Evolutionary conservation across 257 asterid species (phyloP).

Genomic region (Echium plantagineum): DNA sequence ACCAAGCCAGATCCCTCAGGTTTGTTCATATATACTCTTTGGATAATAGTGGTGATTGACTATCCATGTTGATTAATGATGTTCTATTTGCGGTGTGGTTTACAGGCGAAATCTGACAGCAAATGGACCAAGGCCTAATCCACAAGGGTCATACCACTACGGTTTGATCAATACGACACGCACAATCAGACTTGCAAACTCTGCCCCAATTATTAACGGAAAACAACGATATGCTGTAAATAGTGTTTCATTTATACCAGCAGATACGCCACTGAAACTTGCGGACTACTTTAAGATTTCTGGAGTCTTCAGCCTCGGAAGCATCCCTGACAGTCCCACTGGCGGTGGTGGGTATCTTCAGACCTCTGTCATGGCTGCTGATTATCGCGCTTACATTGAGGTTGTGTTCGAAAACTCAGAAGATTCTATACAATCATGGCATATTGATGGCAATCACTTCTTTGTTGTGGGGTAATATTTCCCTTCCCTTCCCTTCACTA

Average conservation of each 20-base stretch:
- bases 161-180: slow-evolving; percentile 36
- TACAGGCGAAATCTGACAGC: slow-evolving; percentile 38
- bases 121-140: slow-evolving; percentile 44
- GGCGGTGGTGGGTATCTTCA: slow-evolving; percentile 30
- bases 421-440: slow-evolving; percentile 41
- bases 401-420: slow-evolving; percentile 34
- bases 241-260: slow-evolving; percentile 31
- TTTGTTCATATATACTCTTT: slow-evolving; percentile 2
- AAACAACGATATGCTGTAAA: slow-evolving; percentile 40
- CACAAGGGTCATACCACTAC: slow-evolving; percentile 47
- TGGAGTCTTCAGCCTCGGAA: slow-evolving; percentile 29
- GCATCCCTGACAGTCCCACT: slow-evolving; percentile 25
- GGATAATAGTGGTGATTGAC: neutral
- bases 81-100: neutral
- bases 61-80: neutral
- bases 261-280: slow-evolving; percentile 40
- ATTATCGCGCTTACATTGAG: slow-evolving; percentile 27
- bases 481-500: neutral
- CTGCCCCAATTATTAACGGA: slow-evolving; percentile 29
- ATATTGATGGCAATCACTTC: slow-evolving; percentile 34
- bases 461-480: slow-evolving; percentile 33
- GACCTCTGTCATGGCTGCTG: slow-evolving; percentile 39
- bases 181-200: slow-evolving; percentile 27
- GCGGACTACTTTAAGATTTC: slow-evolving; percentile 32
- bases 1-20: slow-evolving; percentile 44